Base-by-base conservation (phyloP, 768 basidiomycete species). In the Rhodosporidiobolus sp. region DNA sequence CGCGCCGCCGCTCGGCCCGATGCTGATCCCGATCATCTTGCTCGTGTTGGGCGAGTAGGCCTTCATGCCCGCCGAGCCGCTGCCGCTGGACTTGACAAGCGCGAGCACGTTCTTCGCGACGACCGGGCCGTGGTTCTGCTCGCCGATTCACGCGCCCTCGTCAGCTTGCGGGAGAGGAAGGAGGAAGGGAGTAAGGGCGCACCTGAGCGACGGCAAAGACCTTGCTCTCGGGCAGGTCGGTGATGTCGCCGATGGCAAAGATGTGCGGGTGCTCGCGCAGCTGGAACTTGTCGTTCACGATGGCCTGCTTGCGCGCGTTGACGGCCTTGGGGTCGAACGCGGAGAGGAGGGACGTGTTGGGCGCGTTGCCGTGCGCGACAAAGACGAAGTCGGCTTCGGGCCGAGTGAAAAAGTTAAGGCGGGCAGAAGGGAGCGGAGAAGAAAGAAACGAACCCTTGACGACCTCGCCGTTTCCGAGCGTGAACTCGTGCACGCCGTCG, bases 341-440 rank as follows among this genome's bases (percentile, higher is more conserved):
- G 57, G 43, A 19, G 43, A 72, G n/a, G 62, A 72, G 30, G 12
- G 22, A 28, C 0, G 67, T 59, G 24, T 60, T 58, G 7, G 74
- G 70, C 1, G 49, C 1, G 50, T 63, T 69, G 24, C 74, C 74
- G 35, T 58, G 46, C 16, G 70, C 67, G 62, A 72, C 28, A 17
- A 75, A 72, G 32, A 75, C 64, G 55, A 69, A 75, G 55, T 75
- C 70, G 70, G 70, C 73, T 74, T 50, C 8, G 30, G 14, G 9
- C 1, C 5, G n/a, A 30, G 14, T 16, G 19, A 17, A 26, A 34
- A 26, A 35, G 12, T 6, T n/a, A 32, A 32, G 20, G 52, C 4
- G 22, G 14, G 12, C 22, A 30, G 34, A 14, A 61, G 2, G 5
- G 30, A 20, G 60, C 17, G 30, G 43, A 49, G 38, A 26, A 19